Evolutionary conservation across 257 asterid genomes (phyloP).

Genomic region (Solanum medicagineum): DNA sequence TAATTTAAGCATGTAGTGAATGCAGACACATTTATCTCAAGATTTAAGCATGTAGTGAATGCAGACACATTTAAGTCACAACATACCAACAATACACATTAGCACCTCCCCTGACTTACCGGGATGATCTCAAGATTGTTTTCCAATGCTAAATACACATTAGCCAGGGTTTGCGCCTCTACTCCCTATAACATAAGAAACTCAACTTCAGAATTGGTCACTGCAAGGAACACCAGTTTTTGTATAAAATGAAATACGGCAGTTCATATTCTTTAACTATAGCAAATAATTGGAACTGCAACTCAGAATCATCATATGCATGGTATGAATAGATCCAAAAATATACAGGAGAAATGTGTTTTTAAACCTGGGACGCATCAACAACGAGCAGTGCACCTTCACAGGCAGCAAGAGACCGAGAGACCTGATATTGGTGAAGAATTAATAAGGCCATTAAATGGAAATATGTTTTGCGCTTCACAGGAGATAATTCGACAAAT

Average conservation of each 20-base stretch:
- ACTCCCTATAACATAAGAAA: constrained; percentile 55
- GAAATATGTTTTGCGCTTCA: not conserved
- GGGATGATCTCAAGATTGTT: constrained; percentile 97
- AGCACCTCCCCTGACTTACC: constrained; percentile 29
- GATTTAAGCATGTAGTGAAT: not conserved
- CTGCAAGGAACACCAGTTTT: not conserved
- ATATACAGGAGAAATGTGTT: constrained; percentile 1
- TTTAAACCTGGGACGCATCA: constrained; percentile 90
- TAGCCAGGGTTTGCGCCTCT: constrained; percentile 98
- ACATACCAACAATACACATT: not conserved
- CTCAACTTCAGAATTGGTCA: not conserved
- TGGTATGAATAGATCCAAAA: not conserved
- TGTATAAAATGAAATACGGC: not conserved
- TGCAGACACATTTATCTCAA: no score
- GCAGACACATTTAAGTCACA: not conserved
- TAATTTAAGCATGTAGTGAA: not conserved
- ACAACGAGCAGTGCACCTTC: constrained; percentile 99
- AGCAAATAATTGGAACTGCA: not conserved
- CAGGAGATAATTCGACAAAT: not conserved
- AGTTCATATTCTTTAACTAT: not conserved
- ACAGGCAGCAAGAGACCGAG: constrained; percentile 99
- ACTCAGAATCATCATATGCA: not conserved
- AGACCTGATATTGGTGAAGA: constrained; percentile 47
- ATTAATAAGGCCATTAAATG: constrained; percentile 6
- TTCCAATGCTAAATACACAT: constrained; percentile 95